Evolutionary conservation across 768 basidiomycete species (phyloP), one percentile per base, ranked within the genome.

Genomic region (Leccinum ochraceum): DNA sequence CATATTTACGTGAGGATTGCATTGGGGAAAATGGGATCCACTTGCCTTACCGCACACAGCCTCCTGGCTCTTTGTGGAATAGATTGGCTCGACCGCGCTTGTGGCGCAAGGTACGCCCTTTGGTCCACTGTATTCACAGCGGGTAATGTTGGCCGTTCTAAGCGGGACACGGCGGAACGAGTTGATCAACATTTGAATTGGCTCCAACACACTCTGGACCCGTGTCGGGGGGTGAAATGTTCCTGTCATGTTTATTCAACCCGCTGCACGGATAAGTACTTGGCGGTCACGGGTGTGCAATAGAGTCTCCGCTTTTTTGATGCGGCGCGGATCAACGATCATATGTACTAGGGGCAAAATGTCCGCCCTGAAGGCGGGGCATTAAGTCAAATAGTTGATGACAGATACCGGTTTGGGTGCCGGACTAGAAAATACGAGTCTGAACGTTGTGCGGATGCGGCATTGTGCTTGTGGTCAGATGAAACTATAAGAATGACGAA

Each of bases 131-230:
- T 42, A n/a, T n/a, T 42, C 3, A 42, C 17, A 42, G 20, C 44
- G 58, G 62, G 51, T 10, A 57, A 30, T 32, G 24, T 44, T 53
- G 56, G 14, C 60, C 56, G 60, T 37, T 49, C 24, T 6, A 39
- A 17, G 20, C 30, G n/a, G 10, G 13, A 20, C 7, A 17, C 14
- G 11, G 54, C 30, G 28, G 49, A 36, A 34, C 34, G 24, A 49
- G 13, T n/a, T 17, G 34, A 51, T 26, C 36, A 4, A 16, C 4
- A 26, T 17, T 28, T 44, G 30, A 17, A 22, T 36, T 24, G 32
- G 44, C 34, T 16, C 14, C 13, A 24, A 13, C 24, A 26, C 8
- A 20, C 4, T 48, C 20, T 22, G 32, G 32, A 34, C 32, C 14
- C 24, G 26, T 17, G 17, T 14, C 34, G 61, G 61, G 52, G 30